Percentiles rank a stretch among this genome's conserved stretches.
Evolutionary conservation across 2,329 filamentous ascomycete genomes (phyloP).

Genomic region (Nemania sp.): DNA sequence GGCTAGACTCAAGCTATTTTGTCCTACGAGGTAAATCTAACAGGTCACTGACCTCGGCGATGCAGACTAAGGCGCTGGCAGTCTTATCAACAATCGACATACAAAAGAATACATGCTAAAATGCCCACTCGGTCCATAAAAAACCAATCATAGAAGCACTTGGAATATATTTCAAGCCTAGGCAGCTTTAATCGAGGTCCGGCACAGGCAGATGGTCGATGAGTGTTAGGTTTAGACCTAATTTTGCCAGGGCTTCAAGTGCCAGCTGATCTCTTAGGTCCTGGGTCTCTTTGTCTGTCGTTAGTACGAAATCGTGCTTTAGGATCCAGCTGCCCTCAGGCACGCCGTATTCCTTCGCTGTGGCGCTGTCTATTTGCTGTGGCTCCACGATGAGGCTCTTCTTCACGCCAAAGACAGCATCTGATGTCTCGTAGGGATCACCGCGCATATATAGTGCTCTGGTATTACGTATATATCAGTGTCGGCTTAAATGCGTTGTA

Average conservation of each 20-base stretch:
- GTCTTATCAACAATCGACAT: neutral
- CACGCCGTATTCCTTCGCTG: conserved; percentile 72
- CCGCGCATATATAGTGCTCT: conserved; percentile 82
- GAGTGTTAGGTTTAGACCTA: conserved; percentile 78
- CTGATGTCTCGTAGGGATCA: conserved; percentile 84
- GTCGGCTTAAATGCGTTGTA: neutral
- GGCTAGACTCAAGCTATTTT: neutral
- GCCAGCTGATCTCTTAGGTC: conserved; percentile 73
- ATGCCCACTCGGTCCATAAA: neutral
- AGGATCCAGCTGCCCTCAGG: conserved; percentile 72
- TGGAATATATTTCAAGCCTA: neutral
- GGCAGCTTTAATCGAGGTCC: conserved; percentile 63
- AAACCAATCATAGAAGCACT: neutral
- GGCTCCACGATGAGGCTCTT: conserved; percentile 78
- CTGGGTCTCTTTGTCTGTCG: conserved; percentile 76
- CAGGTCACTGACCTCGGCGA: neutral
- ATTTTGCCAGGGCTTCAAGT: conserved; percentile 71
- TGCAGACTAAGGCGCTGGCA: neutral
- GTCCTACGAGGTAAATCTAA: neutral
- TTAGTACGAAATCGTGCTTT: conserved; percentile 81
- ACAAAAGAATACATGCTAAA: conserved; percentile 16
- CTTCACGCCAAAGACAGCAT: conserved; percentile 90
- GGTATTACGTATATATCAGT: neutral
- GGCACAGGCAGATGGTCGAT: conserved; percentile 82
- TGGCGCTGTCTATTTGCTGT: conserved; percentile 63